Percentiles rank a stretch among this genome's conserved stretches.
Evolutionary conservation across 116 monocot species (phyloP).

Genomic region (Posidonia oceanica): DNA sequence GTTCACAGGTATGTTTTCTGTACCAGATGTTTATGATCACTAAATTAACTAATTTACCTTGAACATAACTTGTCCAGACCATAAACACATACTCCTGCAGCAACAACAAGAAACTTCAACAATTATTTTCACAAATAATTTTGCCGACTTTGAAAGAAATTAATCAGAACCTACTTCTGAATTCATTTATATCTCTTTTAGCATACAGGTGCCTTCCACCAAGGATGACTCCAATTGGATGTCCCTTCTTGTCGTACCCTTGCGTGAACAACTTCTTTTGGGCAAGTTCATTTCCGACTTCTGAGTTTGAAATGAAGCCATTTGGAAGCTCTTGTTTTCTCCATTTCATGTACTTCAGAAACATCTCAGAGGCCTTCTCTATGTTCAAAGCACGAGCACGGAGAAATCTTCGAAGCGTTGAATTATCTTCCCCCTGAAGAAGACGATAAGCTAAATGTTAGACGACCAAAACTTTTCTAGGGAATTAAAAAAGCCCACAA

Average conservation of each 20-base stretch:
- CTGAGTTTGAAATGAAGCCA: conserved; percentile 51
- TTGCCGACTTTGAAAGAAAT: background rate
- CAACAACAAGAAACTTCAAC: background rate
- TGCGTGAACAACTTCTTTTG: conserved; percentile 49
- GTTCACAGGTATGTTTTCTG: background rate
- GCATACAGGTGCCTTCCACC: conserved; percentile 31
- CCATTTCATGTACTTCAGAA: conserved; percentile 68
- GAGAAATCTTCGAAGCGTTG: conserved; percentile 56
- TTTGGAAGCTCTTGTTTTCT: conserved; percentile 28
- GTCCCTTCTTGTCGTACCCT: conserved; percentile 48
- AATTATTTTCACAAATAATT: background rate
- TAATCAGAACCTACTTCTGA: conserved; percentile 34
- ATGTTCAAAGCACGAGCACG: conserved; percentile 55
- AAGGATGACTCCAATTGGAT: conserved; percentile 38
- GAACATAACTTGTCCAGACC: conserved; percentile 43
- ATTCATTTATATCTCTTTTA: conserved; percentile 54
- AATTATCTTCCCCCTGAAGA: background rate
- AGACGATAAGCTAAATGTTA: no score
- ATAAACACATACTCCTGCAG: conserved; percentile 22
- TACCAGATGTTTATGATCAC: background rate
- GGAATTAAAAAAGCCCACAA: background rate
- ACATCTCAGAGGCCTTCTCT: conserved; percentile 34
- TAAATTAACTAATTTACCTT: conserved; percentile 22
- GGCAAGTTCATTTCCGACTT: conserved; percentile 48
- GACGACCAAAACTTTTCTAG: background rate